These are phyloP conservation scores for Dictyostelium purpureum DNA, from an alignment of 78 protist species.

Conservation along the genomic window DNA sequence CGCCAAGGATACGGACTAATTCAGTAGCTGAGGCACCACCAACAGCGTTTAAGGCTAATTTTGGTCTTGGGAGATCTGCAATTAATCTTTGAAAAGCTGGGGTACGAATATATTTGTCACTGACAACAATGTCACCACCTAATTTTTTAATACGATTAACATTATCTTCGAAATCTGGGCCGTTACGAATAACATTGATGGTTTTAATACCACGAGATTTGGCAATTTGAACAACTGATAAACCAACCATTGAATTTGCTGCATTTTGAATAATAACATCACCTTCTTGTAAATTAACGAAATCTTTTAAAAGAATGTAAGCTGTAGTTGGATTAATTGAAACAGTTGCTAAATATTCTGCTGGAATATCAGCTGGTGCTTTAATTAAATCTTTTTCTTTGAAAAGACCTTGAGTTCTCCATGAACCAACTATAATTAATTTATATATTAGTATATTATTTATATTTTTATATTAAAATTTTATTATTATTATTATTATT, in stretches of 20 bases:
- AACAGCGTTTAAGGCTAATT: constrained; percentile 87
- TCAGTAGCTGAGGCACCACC: constrained; percentile 88
- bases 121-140: constrained; percentile 90
- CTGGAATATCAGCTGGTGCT: constrained; percentile 74
- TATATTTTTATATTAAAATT: no score
- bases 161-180: constrained; percentile 61
- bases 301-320: constrained; percentile 84
- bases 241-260: constrained; percentile 90
- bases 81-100: constrained; percentile 30
- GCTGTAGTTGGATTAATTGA: constrained; percentile 95
- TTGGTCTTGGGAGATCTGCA: constrained; percentile 77
- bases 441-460: background rate
- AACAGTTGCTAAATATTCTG: constrained; percentile 76
- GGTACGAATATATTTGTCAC: constrained; percentile 68
- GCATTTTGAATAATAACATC: constrained; percentile 92
- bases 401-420: constrained; percentile 86
- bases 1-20: constrained; percentile 81
- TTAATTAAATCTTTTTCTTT: constrained; percentile 54
- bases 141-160: constrained; percentile 58
- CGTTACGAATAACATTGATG: constrained; percentile 81
- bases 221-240: constrained; percentile 88
- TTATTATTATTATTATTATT: background rate
- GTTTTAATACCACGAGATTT: constrained; percentile 80
- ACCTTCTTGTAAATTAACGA: constrained; percentile 87
- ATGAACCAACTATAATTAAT: constrained; percentile 79